These are phyloP conservation scores for Sphaceloma murrayae DNA, from an alignment of 2,329 filamentous ascomycete genomes.

Conservation along the genomic window DNA sequence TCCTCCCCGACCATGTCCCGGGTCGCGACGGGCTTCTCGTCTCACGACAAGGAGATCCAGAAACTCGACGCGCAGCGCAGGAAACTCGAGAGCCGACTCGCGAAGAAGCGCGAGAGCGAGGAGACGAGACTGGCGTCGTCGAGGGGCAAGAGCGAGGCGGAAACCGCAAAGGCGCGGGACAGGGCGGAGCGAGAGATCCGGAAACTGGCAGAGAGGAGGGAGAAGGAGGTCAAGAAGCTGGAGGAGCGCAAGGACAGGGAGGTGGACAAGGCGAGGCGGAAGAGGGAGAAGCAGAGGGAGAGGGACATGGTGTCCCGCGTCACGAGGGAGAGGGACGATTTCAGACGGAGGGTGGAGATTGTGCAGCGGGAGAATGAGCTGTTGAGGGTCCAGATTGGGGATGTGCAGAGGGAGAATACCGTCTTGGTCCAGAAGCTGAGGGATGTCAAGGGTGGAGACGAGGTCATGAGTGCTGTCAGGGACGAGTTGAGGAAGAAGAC, in stretches of 20 bases:
- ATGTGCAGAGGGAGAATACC: conserved; percentile 50
- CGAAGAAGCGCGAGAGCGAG: conserved; percentile 47
- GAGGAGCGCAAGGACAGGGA: conserved; percentile 30
- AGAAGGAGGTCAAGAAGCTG: conserved; percentile 52
- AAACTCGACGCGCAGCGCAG: conserved; percentile 53
- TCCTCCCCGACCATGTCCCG: conserved; percentile 20
- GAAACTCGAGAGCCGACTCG: conserved; percentile 54
- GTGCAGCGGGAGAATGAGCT: conserved; percentile 42
- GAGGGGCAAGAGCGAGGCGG: conserved; percentile 31
- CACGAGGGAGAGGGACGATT: conserved; percentile 41
- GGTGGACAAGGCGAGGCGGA: conserved; percentile 37
- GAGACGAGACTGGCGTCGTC: conserved; percentile 35
- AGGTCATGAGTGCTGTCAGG: conserved; percentile 20
- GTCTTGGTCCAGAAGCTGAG: conserved; percentile 39
- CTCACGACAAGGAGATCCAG: conserved; percentile 53
- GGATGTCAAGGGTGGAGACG: conserved; percentile 27
- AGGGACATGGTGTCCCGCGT: conserved; percentile 39
- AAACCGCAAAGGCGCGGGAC: conserved; percentile 54
- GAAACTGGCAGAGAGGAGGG: conserved; percentile 55
- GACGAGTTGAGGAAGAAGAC: conserved; percentile 16
- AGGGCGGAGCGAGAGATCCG: conserved; percentile 55
- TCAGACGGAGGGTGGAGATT: conserved; percentile 36
- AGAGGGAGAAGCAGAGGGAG: conserved; percentile 38
- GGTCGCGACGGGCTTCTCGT: conserved; percentile 24
- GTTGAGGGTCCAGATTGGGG: conserved; percentile 43